Conservation (phyloP, 2,329 filamentous ascomycete genomes). For the Mariannaea elegans region DNA sequence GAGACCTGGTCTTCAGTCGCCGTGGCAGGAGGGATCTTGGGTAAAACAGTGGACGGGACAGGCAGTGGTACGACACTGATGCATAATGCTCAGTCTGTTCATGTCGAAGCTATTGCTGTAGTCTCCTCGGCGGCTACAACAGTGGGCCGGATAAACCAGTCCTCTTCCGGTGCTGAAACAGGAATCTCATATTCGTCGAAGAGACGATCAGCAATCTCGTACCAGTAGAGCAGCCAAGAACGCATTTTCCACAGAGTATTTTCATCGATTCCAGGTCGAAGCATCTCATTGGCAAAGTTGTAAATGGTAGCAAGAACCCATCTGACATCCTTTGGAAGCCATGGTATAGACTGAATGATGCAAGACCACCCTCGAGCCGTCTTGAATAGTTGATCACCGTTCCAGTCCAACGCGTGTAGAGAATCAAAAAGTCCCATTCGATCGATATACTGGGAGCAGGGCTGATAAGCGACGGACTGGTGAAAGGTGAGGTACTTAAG, state of each 20-base stretch:
- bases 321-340: slow-evolving; percentile 42
- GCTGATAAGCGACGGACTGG: slow-evolving; percentile 41
- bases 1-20: too few species aligned
- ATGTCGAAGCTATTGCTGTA: background rate
- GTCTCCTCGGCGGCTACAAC: background rate
- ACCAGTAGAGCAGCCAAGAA: slow-evolving; percentile 43
- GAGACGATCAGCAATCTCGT: slow-evolving; percentile 36
- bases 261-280: slow-evolving; percentile 29
- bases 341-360: slow-evolving; percentile 31
- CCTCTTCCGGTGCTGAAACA: slow-evolving; percentile 27
- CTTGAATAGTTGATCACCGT: slow-evolving; percentile 39
- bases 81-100: background rate
- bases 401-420: slow-evolving; percentile 32
- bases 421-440: slow-evolving; percentile 31
- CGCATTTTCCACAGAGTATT: slow-evolving; percentile 35
- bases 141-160: slow-evolving; percentile 40
- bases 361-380: slow-evolving; percentile 45
- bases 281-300: slow-evolving; percentile 43
- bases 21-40: too few species aligned
- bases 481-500: slow-evolving; percentile 41
- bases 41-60: background rate
- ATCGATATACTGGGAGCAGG: slow-evolving; percentile 38
- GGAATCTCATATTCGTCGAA: slow-evolving; percentile 28
- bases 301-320: slow-evolving; percentile 45
- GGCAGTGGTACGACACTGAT: too few species aligned